These are phyloP conservation scores for Crithidia acanthocephali DNA, from an alignment of 208 protist genomes.

Conservation along the genomic window DNA sequence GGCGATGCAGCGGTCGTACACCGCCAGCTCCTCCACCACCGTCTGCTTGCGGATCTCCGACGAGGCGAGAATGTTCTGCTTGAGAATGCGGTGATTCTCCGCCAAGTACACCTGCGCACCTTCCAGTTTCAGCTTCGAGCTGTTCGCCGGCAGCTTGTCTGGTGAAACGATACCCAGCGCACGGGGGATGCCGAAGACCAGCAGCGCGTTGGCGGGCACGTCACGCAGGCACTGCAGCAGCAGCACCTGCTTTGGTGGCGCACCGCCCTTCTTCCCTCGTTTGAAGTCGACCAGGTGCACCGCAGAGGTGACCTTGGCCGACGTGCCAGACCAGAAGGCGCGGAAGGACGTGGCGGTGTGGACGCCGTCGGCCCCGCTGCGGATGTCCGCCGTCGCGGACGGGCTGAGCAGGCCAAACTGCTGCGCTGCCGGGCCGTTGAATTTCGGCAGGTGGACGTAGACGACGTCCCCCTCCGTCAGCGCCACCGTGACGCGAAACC, in stretches of 20 bases:
- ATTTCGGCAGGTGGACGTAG: slow-evolving; percentile 66
- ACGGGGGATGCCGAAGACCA: slow-evolving; percentile 58
- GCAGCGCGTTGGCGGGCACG: slow-evolving; percentile 57
- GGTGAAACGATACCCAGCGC: slow-evolving; percentile 61
- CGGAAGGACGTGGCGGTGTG: slow-evolving; percentile 54
- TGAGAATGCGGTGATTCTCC: slow-evolving; percentile 56
- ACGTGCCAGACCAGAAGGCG: slow-evolving; percentile 80
- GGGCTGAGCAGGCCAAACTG: slow-evolving; percentile 58
- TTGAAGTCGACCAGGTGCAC: slow-evolving; percentile 32
- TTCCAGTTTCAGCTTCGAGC: slow-evolving; percentile 83
- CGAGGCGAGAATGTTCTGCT: slow-evolving; percentile 62
- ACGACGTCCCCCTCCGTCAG: slow-evolving; percentile 67
- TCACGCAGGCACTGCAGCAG: slow-evolving; percentile 60
- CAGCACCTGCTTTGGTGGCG: slow-evolving; percentile 69
- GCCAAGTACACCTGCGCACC: slow-evolving; percentile 45
- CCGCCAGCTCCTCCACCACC: slow-evolving; percentile 79
- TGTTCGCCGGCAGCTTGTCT: slow-evolving; percentile 75
- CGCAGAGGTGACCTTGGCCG: slow-evolving; percentile 17
- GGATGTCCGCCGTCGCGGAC: background rate
- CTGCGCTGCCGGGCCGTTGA: slow-evolving; percentile 50
- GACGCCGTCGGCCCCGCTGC: slow-evolving; percentile 34
- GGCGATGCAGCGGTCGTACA: slow-evolving; percentile 55
- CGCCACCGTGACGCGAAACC: slow-evolving; percentile 72
- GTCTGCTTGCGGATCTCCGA: slow-evolving; percentile 67
- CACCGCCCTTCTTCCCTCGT: slow-evolving; percentile 50